Evolutionary conservation across 805 yeast species (phyloP), one percentile per base, ranked within the genome.

Genomic region (Hanseniaspora lachancei): DNA sequence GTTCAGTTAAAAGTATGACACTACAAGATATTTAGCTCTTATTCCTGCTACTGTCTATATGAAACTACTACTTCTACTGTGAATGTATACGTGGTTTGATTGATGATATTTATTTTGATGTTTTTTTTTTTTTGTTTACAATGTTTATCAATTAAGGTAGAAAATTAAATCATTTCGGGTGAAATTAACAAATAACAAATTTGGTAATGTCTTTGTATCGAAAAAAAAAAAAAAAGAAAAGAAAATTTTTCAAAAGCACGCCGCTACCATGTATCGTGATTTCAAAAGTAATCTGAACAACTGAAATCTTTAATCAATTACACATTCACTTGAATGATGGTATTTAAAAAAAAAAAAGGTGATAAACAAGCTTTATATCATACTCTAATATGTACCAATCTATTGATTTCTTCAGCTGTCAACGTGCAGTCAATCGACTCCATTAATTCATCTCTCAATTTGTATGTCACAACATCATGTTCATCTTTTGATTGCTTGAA

Each of bases 321-420:
- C 8, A 27, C 9, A 6, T 27, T 6, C 27, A 27, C 8, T 3
- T 27, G 29, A 6, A 27, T 27, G 29, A 27, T 27, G 5, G 2
- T 27, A 27, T 6, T 27, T 27, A 7, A 27, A 3, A 27, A 27
- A 27, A 27, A 27, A 7, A 27, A 2, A 27, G 9, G 8, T 7
- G 5, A 27, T 4, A 27, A 27, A 5, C n/a, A n/a, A n/a, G n/a
- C n/a, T n/a, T n/a, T 4, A 27, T 6, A 10, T 36, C 12, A 52
- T 2, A 82, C 73, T 62, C 89, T 73, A 57, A 81, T 71, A 12
- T 72, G 66, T 61, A 89, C 74, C 13, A 84, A 81, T 57, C 74
- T 77, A 49, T 75, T 76, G 60, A 93, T 74, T 62, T 89, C 96
- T 44, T 76, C 78, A 3, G 88, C 87, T 10, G 87, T 81, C 59